phyloP scores from a whole-genome alignment of 352 stramenopile species.

The Peronosclerospora sorghi region DNA sequence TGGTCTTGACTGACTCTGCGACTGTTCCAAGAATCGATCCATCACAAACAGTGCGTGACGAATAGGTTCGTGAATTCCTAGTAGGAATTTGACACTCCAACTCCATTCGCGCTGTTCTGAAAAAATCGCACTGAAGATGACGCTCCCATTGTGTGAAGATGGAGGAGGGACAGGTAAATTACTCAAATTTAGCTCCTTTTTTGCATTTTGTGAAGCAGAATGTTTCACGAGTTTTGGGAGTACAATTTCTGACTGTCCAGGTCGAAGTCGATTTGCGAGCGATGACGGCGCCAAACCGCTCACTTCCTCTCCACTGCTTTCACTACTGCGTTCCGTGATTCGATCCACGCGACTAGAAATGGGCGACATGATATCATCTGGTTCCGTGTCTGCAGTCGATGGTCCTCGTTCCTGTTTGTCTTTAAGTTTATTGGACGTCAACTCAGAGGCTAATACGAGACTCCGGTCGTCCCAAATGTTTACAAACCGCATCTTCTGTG shows the following conservation, averaged over 20 bases:
- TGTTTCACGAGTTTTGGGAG: constrained; percentile 14
- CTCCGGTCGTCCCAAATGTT: constrained; percentile 53
- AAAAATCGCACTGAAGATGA: constrained; percentile 65
- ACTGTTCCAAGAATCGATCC: constrained; percentile 67
- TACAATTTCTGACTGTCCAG: constrained; percentile 20
- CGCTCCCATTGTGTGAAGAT: constrained; percentile 36
- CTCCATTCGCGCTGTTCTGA: constrained; percentile 41
- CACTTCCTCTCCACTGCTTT: constrained; percentile 29
- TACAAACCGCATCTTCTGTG: constrained; percentile 8
- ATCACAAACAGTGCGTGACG: constrained; percentile 76
- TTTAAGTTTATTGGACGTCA: background rate
- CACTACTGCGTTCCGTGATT: constrained; percentile 35
- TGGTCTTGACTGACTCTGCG: constrained; percentile 24
- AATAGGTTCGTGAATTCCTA: constrained; percentile 67
- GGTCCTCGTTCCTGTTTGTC: constrained; percentile 12
- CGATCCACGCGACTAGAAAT: constrained; percentile 26
- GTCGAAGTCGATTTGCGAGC: constrained; percentile 5
- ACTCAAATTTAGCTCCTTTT: constrained; percentile 21
- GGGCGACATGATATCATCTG: constrained; percentile 33
- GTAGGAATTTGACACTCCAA: constrained; percentile 60
- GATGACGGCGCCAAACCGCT: constrained; percentile 13
- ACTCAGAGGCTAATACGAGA: constrained; percentile 16
- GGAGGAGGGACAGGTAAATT: constrained; percentile 35
- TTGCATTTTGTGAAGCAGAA: background rate
- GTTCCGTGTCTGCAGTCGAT: constrained; percentile 23